Conservation (phyloP, 495 filamentous ascomycete genomes). For the Podospora bellae-mahoneyi region DNA sequence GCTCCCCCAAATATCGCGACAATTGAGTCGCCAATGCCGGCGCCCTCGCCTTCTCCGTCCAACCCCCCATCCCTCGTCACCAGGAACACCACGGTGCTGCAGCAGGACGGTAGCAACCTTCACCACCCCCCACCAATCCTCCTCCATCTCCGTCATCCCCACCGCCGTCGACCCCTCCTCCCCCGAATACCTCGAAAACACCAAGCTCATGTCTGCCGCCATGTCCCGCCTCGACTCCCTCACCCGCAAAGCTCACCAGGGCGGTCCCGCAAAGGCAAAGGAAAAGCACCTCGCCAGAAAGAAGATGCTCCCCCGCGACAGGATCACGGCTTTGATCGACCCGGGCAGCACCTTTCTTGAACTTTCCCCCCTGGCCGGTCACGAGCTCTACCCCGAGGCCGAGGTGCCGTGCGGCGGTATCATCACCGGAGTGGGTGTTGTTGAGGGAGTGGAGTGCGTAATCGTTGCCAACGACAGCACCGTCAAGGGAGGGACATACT, state of each 20-base stretch:
- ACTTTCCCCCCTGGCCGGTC: slow-evolving; percentile 79
- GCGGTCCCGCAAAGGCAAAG: slow-evolving; percentile 77
- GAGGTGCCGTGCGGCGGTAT: slow-evolving; percentile 73
- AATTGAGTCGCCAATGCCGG: slow-evolving; percentile 41
- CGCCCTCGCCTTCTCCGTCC: slow-evolving; percentile 12
- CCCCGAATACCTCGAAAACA: slow-evolving; percentile 78
- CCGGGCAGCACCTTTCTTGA: slow-evolving; percentile 89
- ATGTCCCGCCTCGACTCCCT: slow-evolving; percentile 62
- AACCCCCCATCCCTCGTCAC: slow-evolving; percentile 14
- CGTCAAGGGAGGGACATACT: slow-evolving; percentile 98
- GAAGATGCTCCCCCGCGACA: slow-evolving; percentile 93
- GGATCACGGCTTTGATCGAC: slow-evolving; percentile 83
- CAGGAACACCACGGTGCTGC: slow-evolving; percentile 25
- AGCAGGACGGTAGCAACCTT: slow-evolving; percentile 52
- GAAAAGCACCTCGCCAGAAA: slow-evolving; percentile 84
- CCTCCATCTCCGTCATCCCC: slow-evolving; percentile 72
- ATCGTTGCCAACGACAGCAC: slow-evolving; percentile 97
- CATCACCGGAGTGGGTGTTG: slow-evolving; percentile 86
- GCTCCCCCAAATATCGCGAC: slow-evolving; percentile 35
- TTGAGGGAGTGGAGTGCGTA: slow-evolving; percentile 88
- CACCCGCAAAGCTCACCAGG: slow-evolving; percentile 66
- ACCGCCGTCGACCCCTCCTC: slow-evolving; percentile 73
- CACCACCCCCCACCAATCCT: slow-evolving; percentile 63
- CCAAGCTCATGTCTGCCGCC: slow-evolving; percentile 69
- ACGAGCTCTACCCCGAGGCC: slow-evolving; percentile 81